Base-by-base conservation (phyloP, 164 flowering plant species). In the Nelumbo lutea region DNA sequence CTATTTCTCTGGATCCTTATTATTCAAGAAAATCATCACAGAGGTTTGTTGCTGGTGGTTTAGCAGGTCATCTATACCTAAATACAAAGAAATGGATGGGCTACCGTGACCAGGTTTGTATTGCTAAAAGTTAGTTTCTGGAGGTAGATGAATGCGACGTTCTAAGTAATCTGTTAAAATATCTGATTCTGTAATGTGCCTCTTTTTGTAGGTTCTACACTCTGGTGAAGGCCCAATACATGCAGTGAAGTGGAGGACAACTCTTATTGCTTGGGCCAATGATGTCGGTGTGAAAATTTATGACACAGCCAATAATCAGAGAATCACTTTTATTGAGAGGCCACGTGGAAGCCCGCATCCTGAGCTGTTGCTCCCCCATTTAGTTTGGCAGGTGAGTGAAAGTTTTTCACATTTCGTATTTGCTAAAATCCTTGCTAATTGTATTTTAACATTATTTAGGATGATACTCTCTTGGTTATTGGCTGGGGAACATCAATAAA, bases 161-260 rank as follows among this genome's bases (percentile, higher is more conserved):
- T 39, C 43, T 10, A 27, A 39, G 55, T 39, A 59, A 42, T 65
- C 10, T 53, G 8, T 8, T n/a, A 38, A 14, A 27, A 44, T 38
- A 40, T 5, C 41, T 43, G 65, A 42, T 58, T 61, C 60, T 59
- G 10, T 27, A 56, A 42, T 40, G 42, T 67, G 43, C 51, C 48
- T 47, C 50, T 48, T 59, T 58, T 75, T 38, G 27, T 69, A 96
- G 99, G 90, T 96, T 76, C 67, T 96, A 79, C 99, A 96, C 78
- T 96, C 95, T 46, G 98, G 98, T 68, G 99, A 96, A 82, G 99
- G 99, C 73, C 98, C 99, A 69, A 86, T 96, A 72, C 99, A 96
- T 86, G 87, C 88, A 53, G 88, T 90, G 71, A 91, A 86, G 79
- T 96, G 99, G 99, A 93, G 97, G 77, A 73, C 84, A 14, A 93